Percentiles rank a stretch among this genome's conserved stretches.
phyloP scores from a whole-genome alignment of 116 monocot species.

The Phalaenopsis hybrid region DNA sequence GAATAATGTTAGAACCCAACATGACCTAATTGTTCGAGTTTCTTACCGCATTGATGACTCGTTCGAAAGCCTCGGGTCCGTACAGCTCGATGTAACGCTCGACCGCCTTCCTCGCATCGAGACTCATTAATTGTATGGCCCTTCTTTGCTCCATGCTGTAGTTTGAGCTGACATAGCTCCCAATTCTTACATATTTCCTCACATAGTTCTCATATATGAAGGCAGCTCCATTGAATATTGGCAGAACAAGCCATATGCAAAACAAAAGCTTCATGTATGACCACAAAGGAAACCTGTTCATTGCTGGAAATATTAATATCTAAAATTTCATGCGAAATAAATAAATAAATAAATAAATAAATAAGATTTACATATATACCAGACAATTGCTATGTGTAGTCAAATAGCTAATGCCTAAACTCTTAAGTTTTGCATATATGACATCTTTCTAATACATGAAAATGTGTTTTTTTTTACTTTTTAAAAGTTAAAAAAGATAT shows the following conservation, averaged over 20 bases:
- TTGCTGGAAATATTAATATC: not conserved
- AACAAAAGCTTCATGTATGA: conserved; percentile 80
- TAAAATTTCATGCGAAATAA: not conserved
- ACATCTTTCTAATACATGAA: too few species aligned
- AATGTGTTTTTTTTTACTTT: too few species aligned
- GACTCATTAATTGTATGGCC: conserved; percentile 80
- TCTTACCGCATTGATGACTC: conserved; percentile 66
- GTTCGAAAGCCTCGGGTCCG: conserved; percentile 70
- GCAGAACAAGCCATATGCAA: conserved; percentile 90
- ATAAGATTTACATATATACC: not conserved
- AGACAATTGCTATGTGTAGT: too few species aligned
- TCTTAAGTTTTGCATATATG: not conserved
- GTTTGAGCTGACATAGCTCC: conserved; percentile 32
- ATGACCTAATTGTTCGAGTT: too few species aligned
- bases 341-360: not conserved
- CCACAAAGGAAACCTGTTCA: conserved; percentile 83
- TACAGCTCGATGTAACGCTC: conserved; percentile 62
- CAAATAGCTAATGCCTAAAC: too few species aligned
- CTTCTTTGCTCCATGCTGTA: conserved; percentile 58
- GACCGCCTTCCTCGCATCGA: conserved; percentile 71
- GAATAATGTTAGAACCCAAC: too few species aligned
- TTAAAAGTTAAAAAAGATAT: too few species aligned
- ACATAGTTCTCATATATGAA: conserved; percentile 86
- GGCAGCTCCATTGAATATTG: conserved; percentile 85
- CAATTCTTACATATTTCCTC: conserved; percentile 63